These are phyloP conservation scores for Fusarium xyrophilum DNA, from an alignment of 2,329 filamentous ascomycete species.

Conservation along the genomic window DNA sequence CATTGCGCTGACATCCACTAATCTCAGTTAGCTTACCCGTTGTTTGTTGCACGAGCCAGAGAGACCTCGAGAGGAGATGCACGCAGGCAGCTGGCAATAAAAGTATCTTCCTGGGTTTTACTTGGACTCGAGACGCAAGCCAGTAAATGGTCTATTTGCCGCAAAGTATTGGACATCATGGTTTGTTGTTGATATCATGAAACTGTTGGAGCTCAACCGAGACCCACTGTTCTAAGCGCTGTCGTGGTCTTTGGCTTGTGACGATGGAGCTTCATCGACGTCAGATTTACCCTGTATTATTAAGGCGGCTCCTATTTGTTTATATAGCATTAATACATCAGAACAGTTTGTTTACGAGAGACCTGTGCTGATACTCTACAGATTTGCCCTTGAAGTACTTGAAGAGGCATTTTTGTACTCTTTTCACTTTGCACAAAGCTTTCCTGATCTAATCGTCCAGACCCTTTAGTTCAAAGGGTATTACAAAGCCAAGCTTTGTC, in stretches of 20 bases:
- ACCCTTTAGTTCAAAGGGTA: background rate
- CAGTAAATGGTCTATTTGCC: rapidly evolving
- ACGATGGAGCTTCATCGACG: background rate
- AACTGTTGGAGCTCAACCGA: background rate
- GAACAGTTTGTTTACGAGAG: rapidly evolving
- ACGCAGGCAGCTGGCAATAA: background rate
- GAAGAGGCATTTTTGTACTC: background rate
- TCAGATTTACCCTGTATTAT: background rate
- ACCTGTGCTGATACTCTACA: rapidly evolving
- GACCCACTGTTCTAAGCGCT: constrained; percentile 10
- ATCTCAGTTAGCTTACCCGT: background rate
- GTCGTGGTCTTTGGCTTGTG: constrained; percentile 4
- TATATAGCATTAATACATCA: background rate
- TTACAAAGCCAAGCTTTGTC: no score
- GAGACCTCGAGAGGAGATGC: background rate
- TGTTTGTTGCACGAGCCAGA: background rate
- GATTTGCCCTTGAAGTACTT: rapidly evolving
- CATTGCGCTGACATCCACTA: constrained; percentile 2
- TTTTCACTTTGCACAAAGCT: background rate
- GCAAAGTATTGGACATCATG: background rate
- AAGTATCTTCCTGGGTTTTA: rapidly evolving
- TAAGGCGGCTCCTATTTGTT: background rate
- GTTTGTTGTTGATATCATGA: background rate
- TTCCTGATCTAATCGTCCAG: rapidly evolving
- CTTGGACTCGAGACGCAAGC: rapidly evolving